phyloP scores from a whole-genome alignment of 2,329 filamentous ascomycete species.

The Sarocladium strictum region DNA sequence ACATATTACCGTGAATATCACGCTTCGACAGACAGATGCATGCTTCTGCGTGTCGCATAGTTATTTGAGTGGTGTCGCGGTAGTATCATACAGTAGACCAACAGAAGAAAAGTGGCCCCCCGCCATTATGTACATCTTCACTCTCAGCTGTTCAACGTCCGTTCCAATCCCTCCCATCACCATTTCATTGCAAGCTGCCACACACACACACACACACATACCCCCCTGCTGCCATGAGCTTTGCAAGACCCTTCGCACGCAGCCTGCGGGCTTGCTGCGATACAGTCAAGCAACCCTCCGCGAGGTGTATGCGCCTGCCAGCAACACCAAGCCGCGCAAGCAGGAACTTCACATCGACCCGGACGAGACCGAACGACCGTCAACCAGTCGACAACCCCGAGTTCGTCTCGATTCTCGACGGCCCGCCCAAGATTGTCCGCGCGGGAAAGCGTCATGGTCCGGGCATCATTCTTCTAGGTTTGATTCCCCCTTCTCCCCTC shows the following conservation, averaged over 20 bases:
- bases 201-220: too few relatives aligned
- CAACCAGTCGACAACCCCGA: constrained; percentile 67
- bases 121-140: too few relatives aligned
- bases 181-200: too few relatives aligned
- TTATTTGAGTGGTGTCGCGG: too few relatives aligned
- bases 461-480: constrained; percentile 73
- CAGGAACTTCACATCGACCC: constrained; percentile 7
- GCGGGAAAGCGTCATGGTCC: constrained; percentile 67
- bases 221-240: constrained; percentile 20
- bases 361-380: constrained; percentile 15
- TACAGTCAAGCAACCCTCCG: constrained; percentile 11
- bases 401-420: constrained; percentile 83
- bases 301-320: not conserved
- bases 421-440: constrained; percentile 74
- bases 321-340: not conserved
- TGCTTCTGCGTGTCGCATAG: too few relatives aligned
- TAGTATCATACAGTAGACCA: too few relatives aligned
- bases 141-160: not conserved
- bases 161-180: constrained; percentile 8
- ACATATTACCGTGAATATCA: too few relatives aligned
- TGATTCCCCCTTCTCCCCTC: constrained; percentile 9
- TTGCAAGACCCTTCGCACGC: constrained; percentile 19
- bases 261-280: constrained; percentile 13
- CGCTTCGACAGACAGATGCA: too few relatives aligned
- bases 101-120: too few relatives aligned